Base-by-base conservation (phyloP, 306 rosid species). In the Vigna unguiculata region DNA sequence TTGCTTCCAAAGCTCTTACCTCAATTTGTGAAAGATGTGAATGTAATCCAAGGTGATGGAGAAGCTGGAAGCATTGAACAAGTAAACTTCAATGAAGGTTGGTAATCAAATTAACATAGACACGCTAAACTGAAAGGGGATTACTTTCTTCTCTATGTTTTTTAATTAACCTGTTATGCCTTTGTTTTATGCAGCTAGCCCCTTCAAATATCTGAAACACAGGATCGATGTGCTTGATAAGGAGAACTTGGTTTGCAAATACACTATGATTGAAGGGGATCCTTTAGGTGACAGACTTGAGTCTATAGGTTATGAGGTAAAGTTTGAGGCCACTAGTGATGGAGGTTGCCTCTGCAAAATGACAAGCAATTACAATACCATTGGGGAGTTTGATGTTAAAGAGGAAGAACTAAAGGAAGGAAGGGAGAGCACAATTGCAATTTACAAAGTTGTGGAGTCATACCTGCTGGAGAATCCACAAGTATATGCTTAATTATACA, bases 51-150 rank as follows among this genome's bases (percentile, higher is more conserved):
- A 73, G 92, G 92, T 46, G 82, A 91, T 68, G 97, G 94, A 15
- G 94, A 82, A 78, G 85, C 91, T 65, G 92, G 92, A 69, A 89
- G 80, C 79, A 91, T 91, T 77, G 92, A 87, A 78, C 97, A 89
- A 80, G 82, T 91, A 76, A 89, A 86, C 83, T 91, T 91, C 67
- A 81, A 85, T 21, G 78, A 86, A 86, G 91, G 93, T 89, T 60
- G 60, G 79, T 12, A 51, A 75, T 17, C 55, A 74, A 63, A 55
- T 75, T 1, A 0, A 13, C 34, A 59, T 57, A 4, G 22, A 16
- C 47, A 20, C 54, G 0, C 32, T 72, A 7, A 46, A 59, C 1
- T 13, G 41, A 58, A 62, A 63, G 25, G 48, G 47, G 34, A 5
- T 38, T 11, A 41, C 7, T 62, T n/a, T n/a, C n/a, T n/a, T 57